These are phyloP conservation scores for Artemisia tridentata DNA, from an alignment of 129 eudicot genomes.

Conservation along the genomic window DNA sequence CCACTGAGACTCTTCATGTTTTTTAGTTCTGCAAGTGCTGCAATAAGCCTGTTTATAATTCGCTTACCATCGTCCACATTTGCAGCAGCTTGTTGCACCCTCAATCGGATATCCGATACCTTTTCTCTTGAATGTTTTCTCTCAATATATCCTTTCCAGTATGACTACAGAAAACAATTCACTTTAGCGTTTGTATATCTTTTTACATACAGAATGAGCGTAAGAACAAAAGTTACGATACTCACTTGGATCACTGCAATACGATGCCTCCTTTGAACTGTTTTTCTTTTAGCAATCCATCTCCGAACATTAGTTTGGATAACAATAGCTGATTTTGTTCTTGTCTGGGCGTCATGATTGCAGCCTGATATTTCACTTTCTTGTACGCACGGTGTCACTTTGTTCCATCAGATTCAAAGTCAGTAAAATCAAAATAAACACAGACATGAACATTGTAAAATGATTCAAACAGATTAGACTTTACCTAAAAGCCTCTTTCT, in stretches of 20 bases:
- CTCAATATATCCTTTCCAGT: slow-evolving; percentile 81
- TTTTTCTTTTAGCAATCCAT: slow-evolving; percentile 54
- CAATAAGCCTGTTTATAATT: slow-evolving; percentile 78
- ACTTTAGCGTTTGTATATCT: not conserved
- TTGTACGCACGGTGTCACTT: slow-evolving; percentile 35
- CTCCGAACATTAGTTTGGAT: slow-evolving; percentile 70
- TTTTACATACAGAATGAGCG: not conserved
- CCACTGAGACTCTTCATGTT: slow-evolving; percentile 76
- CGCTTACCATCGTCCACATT: slow-evolving; percentile 84
- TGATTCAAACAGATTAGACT: not conserved
- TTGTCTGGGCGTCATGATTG: slow-evolving; percentile 21
- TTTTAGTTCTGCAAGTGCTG: slow-evolving; percentile 71
- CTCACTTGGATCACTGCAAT: slow-evolving; percentile 76
- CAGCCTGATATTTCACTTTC: slow-evolving; percentile 18
- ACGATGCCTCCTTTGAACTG: slow-evolving; percentile 36
- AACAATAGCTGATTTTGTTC: slow-evolving; percentile 46
- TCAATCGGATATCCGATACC: slow-evolving; percentile 60
- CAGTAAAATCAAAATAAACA: slow-evolving; percentile 15
- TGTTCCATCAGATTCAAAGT: slow-evolving; percentile 16
- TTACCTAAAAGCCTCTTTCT: slow-evolving; percentile 62
- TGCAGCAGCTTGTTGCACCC: slow-evolving; percentile 74
- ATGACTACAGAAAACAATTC: slow-evolving; percentile 45
- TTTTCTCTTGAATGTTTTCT: slow-evolving; percentile 58
- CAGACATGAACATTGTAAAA: not conserved
- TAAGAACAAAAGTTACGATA: slow-evolving; percentile 1